phyloP scores from a whole-genome alignment of 2,329 filamentous ascomycete species.

The Monosporascus sp. region DNA sequence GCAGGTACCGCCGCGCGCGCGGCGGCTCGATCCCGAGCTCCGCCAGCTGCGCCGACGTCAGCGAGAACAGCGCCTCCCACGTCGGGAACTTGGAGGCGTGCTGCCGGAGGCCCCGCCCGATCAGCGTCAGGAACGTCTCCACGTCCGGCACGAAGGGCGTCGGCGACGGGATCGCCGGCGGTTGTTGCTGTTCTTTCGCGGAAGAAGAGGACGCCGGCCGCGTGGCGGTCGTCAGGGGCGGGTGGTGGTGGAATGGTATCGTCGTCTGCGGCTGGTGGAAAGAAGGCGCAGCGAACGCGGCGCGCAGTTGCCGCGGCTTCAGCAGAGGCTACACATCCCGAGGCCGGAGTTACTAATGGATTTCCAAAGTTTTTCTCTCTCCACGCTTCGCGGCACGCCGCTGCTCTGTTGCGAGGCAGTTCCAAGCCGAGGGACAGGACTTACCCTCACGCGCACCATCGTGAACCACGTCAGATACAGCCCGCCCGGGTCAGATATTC shows the following conservation, averaged over 20 bases:
- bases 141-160: constrained; percentile 85
- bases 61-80: constrained; percentile 85
- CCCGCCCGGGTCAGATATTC: too few relatives aligned
- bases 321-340: constrained; percentile 17
- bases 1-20: constrained; percentile 73
- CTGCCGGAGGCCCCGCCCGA: constrained; percentile 78
- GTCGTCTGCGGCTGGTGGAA: not conserved
- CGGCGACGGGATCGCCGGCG: constrained; percentile 52
- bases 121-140: constrained; percentile 79
- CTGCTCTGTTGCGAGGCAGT: not conserved
- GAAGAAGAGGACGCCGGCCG: constrained; percentile 2
- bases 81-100: constrained; percentile 83
- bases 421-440: not conserved
- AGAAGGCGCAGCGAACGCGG: constrained; percentile 10
- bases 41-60: constrained; percentile 71
- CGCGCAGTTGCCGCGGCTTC: constrained; percentile 23
- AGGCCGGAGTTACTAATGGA: not conserved
- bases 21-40: constrained; percentile 84
- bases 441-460: not conserved
- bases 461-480: not conserved
- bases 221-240: not conserved
- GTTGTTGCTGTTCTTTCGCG: constrained; percentile 3
- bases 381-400: not conserved
- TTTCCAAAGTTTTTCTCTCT: not conserved
- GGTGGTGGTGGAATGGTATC: not conserved